Percentiles rank a stretch among this genome's conserved stretches.
Evolutionary conservation across 345 rosid species (phyloP).

Genomic region (Camelina neglecta): DNA sequence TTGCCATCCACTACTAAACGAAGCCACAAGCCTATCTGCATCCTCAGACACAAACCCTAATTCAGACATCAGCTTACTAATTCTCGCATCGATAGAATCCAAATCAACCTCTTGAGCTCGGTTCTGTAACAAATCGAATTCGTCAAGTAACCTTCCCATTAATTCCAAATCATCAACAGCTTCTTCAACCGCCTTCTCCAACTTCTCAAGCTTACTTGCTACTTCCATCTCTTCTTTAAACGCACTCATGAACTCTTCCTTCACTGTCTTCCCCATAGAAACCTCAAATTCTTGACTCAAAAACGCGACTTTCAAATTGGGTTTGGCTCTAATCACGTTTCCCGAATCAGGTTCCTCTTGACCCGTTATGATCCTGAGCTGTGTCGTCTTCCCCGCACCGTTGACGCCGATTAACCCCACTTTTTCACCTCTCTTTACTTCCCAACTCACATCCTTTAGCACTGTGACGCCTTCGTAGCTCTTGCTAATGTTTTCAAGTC

Average conservation of each 20-base stretch:
- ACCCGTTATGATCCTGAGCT: slow-evolving; percentile 82
- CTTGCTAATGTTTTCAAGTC: slow-evolving; percentile 79
- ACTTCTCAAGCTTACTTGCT: slow-evolving; percentile 58
- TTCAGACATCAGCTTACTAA: slow-evolving; percentile 85
- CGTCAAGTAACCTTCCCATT: slow-evolving; percentile 93
- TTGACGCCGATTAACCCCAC: slow-evolving; percentile 88
- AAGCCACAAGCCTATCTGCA: slow-evolving; percentile 87
- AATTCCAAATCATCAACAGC: slow-evolving; percentile 83
- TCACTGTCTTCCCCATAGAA: slow-evolving; percentile 77
- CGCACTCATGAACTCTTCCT: slow-evolving; percentile 86
- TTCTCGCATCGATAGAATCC: slow-evolving; percentile 70
- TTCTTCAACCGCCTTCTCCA: slow-evolving; percentile 73
- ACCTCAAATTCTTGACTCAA: slow-evolving; percentile 94
- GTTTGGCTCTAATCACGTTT: slow-evolving; percentile 69
- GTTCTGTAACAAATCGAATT: slow-evolving; percentile 83
- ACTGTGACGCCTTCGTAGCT: slow-evolving; percentile 81
- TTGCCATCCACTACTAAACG: slow-evolving; percentile 95
- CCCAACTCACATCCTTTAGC: slow-evolving; percentile 83
- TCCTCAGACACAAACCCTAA: slow-evolving; percentile 75
- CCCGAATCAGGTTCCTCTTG: slow-evolving; percentile 89
- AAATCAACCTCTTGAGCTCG: slow-evolving; percentile 75
- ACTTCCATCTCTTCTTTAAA: slow-evolving; percentile 84
- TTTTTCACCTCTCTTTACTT: slow-evolving; percentile 85
- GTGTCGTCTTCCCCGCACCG: slow-evolving; percentile 95
- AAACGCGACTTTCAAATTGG: slow-evolving; percentile 69